Percentiles rank a stretch among this genome's conserved stretches.
phyloP scores from a whole-genome alignment of 148 eudicot species.

The Rhododendron williamsianum region DNA sequence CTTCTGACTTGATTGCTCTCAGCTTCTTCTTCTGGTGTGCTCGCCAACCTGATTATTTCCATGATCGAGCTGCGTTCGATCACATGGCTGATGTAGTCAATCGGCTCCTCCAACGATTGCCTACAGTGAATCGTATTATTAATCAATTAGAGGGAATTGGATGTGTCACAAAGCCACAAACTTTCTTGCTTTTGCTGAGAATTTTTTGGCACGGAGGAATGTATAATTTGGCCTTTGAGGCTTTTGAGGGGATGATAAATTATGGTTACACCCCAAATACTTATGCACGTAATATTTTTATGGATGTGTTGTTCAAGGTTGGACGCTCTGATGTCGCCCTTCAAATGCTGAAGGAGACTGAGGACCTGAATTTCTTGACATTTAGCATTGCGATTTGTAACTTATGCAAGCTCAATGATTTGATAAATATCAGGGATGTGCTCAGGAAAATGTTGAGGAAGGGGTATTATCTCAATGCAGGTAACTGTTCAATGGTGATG shows the following conservation, averaged over 20 bases:
- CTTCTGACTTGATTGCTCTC: constrained; percentile 44
- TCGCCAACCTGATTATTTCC: constrained; percentile 42
- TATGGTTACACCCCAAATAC: constrained; percentile 38
- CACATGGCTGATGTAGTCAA: constrained; percentile 31
- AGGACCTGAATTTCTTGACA: constrained; percentile 35
- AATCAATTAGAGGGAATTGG: constrained; percentile 27
- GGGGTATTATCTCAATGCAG: constrained; percentile 34
- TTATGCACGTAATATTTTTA: constrained; percentile 35
- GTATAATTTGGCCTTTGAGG: constrained; percentile 35
- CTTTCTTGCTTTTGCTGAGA: constrained; percentile 41
- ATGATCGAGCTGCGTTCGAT: constrained; percentile 27
- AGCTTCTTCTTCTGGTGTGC: constrained; percentile 56
- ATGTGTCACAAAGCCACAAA: constrained; percentile 39
- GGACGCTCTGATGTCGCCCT: constrained; percentile 27
- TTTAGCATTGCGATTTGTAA: constrained; percentile 38
- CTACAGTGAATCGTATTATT: constrained; percentile 19
- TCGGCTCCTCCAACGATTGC: constrained; percentile 24
- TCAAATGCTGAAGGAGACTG: constrained; percentile 21
- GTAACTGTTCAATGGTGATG: constrained; percentile 31
- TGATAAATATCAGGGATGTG: constrained; percentile 24
- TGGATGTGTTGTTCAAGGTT: constrained; percentile 44
- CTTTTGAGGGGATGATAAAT: constrained; percentile 29
- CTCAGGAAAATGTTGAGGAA: constrained; percentile 29
- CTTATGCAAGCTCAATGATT: constrained; percentile 41
- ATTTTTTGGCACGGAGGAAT: constrained; percentile 44